phyloP scores from a whole-genome alignment of 2,329 filamentous ascomycete species.

The Neonectria punicea region DNA sequence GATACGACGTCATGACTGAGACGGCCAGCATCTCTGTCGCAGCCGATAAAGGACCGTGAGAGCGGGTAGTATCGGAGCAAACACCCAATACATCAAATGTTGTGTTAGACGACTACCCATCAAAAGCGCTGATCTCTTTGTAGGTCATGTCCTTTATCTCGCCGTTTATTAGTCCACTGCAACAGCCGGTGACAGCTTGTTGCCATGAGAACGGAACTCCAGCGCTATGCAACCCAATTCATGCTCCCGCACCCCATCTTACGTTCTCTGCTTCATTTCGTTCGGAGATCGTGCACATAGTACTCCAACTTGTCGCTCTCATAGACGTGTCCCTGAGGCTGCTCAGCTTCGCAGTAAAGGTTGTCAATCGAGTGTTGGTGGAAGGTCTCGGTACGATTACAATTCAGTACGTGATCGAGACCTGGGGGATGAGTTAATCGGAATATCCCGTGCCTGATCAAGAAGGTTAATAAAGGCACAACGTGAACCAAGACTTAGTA shows the following conservation, averaged over 20 bases:
- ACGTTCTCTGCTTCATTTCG: constrained; percentile 30
- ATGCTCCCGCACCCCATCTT: constrained; percentile 1
- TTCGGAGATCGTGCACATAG: constrained; percentile 64
- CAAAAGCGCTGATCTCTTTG: constrained; percentile 9
- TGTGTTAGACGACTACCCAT: constrained; percentile 6
- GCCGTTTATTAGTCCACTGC: constrained; percentile 8
- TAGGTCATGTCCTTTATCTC: constrained; percentile 8
- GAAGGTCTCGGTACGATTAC: constrained; percentile 82
- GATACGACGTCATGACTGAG: neutral
- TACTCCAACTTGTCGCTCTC: constrained; percentile 74
- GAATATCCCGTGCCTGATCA: constrained; percentile 85
- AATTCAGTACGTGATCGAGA: constrained; percentile 83
- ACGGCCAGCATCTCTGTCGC: neutral
- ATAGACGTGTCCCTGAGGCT: constrained; percentile 75
- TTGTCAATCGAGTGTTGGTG: constrained; percentile 77
- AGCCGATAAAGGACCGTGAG: neutral
- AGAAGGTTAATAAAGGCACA: constrained; percentile 15
- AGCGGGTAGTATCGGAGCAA: constrained; percentile 1
- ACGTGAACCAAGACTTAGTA: constrained; percentile 29
- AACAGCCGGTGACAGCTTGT: neutral
- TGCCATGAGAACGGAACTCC: constrained; percentile 30
- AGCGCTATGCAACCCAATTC: constrained; percentile 32
- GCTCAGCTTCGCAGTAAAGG: constrained; percentile 79
- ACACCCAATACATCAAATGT: neutral
- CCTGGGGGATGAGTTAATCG: constrained; percentile 93